Conservation (phyloP, 2,329 filamentous ascomycete genomes). For the Exophiala mesophila region DNA sequence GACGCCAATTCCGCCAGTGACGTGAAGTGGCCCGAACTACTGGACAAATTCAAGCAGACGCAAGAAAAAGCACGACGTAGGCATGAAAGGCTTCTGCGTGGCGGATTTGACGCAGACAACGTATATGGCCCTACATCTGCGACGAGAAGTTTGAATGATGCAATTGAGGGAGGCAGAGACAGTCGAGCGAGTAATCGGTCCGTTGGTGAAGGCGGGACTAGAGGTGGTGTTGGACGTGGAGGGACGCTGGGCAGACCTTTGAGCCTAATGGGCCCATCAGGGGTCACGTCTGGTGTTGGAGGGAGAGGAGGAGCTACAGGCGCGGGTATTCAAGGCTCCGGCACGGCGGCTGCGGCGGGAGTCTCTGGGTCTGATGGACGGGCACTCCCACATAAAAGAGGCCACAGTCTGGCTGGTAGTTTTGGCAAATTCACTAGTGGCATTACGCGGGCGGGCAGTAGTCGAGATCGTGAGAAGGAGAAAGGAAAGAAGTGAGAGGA, state of each 20-base stretch:
- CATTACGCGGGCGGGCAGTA: constrained; percentile 58
- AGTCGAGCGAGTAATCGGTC: constrained; percentile 18
- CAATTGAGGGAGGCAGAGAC: constrained; percentile 8
- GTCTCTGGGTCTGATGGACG: constrained; percentile 7
- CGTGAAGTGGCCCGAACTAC: constrained; percentile 85
- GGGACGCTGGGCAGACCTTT: constrained; percentile 12
- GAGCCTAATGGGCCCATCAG: constrained; percentile 9
- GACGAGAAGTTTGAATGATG: neutral
- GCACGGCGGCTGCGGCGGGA: constrained; percentile 3
- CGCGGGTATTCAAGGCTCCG: constrained; percentile 6
- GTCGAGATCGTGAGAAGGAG: constrained; percentile 22
- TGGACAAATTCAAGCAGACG: constrained; percentile 89
- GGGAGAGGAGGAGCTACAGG: constrained; percentile 11
- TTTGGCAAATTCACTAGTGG: constrained; percentile 45
- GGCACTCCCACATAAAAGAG: constrained; percentile 19
- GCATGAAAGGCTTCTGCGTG: constrained; percentile 22
- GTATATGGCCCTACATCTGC: constrained; percentile 2
- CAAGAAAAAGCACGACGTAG: constrained; percentile 70
- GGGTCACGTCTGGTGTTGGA: constrained; percentile 5
- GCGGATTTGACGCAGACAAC: constrained; percentile 18
- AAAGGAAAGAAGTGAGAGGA: constrained; percentile 12
- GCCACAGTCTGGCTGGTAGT: constrained; percentile 21
- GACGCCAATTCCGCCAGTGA: constrained; percentile 33
- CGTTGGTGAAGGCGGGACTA: constrained; percentile 7
- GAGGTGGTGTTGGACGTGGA: constrained; percentile 2